Evolutionary conservation across 176 grass and related monocot genomes (phyloP), one percentile per base, ranked within the genome.

Genomic region (Oryza brachyantha): DNA sequence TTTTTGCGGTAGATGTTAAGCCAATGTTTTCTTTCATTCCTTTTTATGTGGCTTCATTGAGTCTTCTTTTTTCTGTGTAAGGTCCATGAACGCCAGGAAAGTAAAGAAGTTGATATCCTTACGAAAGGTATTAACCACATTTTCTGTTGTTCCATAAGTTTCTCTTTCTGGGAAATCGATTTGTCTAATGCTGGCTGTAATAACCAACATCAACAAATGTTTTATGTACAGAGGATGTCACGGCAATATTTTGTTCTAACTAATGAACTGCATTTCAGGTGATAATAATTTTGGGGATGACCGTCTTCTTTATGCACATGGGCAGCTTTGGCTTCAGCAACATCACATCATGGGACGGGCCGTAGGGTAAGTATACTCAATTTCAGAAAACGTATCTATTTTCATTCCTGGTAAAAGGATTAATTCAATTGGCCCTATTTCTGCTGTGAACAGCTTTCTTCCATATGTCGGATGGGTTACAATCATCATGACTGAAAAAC

Each of bases 41-140:
- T 82, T 37, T 59, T 7, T 84, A 70, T 73, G 73, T 69, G n/a
- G n/a, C n/a, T n/a, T n/a, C n/a, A n/a, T n/a, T n/a, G n/a, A n/a
- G n/a, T n/a, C n/a, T n/a, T n/a, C n/a, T n/a, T n/a, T n/a, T n/a
- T n/a, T n/a, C n/a, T n/a, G n/a, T n/a, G n/a, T n/a, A n/a, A 97
- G 93, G 88, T 93, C 57, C 94, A 97, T 70, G 91, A 93, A 77
- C 80, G 88, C 22, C 86, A 83, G 35, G 84, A 86, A 43, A 87
- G 52, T 25, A 71, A 60, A 59, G 86, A 89, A 76, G 60, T 91
- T 81, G 91, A 89, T 74, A 84, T 97, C 81, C 90, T 97, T 63
- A 97, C 91, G 2, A 97, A 97, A 93, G 94, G 93, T 91, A 89
- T 37, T n/a, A n/a, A n/a, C n/a, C n/a, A 68, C 32, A n/a, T 62